Percentiles rank a stretch among this genome's conserved stretches.
These are phyloP conservation scores for Oenanthe sinensis DNA, from an alignment of 129 eudicot genomes.

Conservation along the genomic window DNA sequence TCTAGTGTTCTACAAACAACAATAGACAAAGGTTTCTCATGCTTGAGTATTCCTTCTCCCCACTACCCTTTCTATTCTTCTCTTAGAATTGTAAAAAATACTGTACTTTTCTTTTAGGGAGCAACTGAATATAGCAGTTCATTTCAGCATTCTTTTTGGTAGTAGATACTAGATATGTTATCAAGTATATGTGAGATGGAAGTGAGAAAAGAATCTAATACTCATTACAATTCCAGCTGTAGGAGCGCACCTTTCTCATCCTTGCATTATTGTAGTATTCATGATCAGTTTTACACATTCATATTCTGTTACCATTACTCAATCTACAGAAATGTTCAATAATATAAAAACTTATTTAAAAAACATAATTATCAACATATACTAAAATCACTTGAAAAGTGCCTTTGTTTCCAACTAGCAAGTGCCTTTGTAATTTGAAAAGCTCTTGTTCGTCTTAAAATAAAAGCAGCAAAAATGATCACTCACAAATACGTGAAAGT, in stretches of 20 bases:
- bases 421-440: too few species aligned
- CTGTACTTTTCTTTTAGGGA: background rate
- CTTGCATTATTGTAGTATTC: background rate
- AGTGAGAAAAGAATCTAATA: background rate
- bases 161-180: too few species aligned
- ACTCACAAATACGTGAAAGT: too few species aligned
- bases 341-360: too few species aligned
- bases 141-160: background rate
- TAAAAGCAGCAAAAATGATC: too few species aligned
- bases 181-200: background rate
- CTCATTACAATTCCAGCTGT: background rate
- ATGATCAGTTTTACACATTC: background rate
- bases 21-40: constrained; percentile 1
- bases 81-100: background rate
- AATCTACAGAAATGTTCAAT: background rate
- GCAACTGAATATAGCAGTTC: constrained; percentile 5
- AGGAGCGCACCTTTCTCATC: background rate
- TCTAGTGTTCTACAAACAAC: background rate
- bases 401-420: too few species aligned
- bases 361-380: too few species aligned
- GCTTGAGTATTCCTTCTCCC: background rate
- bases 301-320: background rate
- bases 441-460: too few species aligned
- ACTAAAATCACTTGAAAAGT: too few species aligned
- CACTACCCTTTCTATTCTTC: background rate